These are phyloP conservation scores for Cyanodermella asteris DNA, from an alignment of 2,329 filamentous ascomycete species.

Conservation along the genomic window DNA sequence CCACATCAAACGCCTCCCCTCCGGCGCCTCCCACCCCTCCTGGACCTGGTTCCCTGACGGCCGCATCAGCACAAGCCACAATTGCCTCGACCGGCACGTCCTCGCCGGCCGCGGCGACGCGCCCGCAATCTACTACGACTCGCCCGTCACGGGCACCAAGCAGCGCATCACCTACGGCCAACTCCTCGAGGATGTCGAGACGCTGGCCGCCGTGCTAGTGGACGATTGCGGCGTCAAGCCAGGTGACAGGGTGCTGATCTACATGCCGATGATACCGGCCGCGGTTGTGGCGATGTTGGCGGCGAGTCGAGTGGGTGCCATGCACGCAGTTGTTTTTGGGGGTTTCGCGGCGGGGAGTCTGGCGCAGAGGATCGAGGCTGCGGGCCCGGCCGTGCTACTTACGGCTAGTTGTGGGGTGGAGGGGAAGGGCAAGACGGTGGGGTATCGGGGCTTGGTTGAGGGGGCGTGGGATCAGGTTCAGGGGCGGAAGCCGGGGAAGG, in stretches of 20 bases:
- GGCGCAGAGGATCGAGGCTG: constrained; percentile 73
- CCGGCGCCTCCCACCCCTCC: constrained; percentile 42
- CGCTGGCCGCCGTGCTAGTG: constrained; percentile 57
- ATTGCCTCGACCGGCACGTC: constrained; percentile 82
- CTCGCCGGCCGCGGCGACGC: constrained; percentile 48
- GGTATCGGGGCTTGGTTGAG: constrained; percentile 58
- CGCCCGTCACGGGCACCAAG: constrained; percentile 55
- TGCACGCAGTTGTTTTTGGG: constrained; percentile 84
- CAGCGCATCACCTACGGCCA: constrained; percentile 52
- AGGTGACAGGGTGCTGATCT: constrained; percentile 75
- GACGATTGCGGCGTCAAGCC: constrained; percentile 64
- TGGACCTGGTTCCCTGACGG: constrained; percentile 87
- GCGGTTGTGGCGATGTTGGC: constrained; percentile 74
- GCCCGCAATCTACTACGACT: constrained; percentile 69
- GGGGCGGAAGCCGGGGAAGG: constrained; percentile 46
- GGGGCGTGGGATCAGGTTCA: constrained; percentile 49
- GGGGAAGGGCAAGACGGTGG: constrained; percentile 53
- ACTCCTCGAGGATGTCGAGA: constrained; percentile 59
- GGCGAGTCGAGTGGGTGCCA: constrained; percentile 56
- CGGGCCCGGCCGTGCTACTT: constrained; percentile 51
- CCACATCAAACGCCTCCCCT: constrained; percentile 40
- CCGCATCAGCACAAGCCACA: constrained; percentile 78
- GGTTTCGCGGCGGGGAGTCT: constrained; percentile 67
- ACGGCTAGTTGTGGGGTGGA: constrained; percentile 88
- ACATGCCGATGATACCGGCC: constrained; percentile 93